Base-by-base conservation (phyloP, 2,329 filamentous ascomycete species). In the Aspergillus unguis region DNA sequence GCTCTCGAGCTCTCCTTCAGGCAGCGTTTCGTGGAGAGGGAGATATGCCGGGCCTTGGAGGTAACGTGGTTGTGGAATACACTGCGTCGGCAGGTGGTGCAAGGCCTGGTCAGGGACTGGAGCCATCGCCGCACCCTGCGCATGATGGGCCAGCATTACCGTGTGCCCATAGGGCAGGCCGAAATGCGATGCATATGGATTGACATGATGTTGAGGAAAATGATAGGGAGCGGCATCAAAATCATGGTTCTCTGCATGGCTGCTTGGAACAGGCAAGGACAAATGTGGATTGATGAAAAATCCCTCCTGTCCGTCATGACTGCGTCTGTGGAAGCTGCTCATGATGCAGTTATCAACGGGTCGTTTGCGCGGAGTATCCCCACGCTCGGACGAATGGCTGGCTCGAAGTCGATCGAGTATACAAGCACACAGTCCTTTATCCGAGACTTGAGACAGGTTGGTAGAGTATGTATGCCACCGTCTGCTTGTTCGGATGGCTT, bases 1-100 rank as follows among this genome's bases (percentile, higher is more conserved):
- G 51, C 65, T 70, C 60, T 77, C 75, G 33, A 76, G 72, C 17
- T 71, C 70, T 31, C 67, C 64, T 45, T 71, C 69, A 41, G 60
- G 58, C 37, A 67, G 60, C 27, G 63, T 62, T 42, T 74, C 72
- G 32, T 69, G 69, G 10, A 69, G 60, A 35, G 67, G 62, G 9
- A 68, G 57, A 58, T 68, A 71, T n/a, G 64, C 65, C 33, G 63
- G 64, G 6, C 64, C 62, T 31, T 66, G 65, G 25, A 65, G 58
- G 54, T 65, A 73, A 10, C 66, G 65, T 4, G 65, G 51, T 11
- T 66, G 69, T 23, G 67, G 44, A 43, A 69, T 57, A 48, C 68
- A 71, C 52, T 71, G 64, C 35, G 63, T 53, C 28, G 65, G 32
- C 35, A 65, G 62, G 45, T 71, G 69, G 27, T 69, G 71, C 42